These are phyloP conservation scores for Umbelopsis sp. DNA, from an alignment of 192 early-diverging fungal species.

Conservation along the genomic window DNA sequence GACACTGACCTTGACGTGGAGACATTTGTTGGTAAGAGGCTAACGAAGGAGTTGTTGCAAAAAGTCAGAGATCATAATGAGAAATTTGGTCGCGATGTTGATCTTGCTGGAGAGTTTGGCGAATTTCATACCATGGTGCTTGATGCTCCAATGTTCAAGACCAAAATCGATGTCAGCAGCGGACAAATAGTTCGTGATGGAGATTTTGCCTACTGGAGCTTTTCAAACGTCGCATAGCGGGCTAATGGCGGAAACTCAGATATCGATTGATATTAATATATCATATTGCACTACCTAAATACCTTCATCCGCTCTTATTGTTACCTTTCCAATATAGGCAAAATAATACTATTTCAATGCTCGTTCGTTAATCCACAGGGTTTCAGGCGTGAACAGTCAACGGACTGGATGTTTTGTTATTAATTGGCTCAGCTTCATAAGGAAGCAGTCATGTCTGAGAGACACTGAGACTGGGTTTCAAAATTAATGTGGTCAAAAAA, in stretches of 20 bases:
- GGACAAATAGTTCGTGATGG: slow-evolving; percentile 10
- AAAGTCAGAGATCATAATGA: slow-evolving; percentile 31
- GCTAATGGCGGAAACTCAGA: neutral
- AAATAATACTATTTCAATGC: no score
- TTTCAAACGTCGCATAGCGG: neutral
- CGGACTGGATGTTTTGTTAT: no score
- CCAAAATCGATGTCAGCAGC: neutral
- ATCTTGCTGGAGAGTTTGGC: slow-evolving; percentile 66
- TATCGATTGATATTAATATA: no score
- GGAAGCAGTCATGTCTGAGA: no score
- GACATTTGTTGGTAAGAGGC: slow-evolving; percentile 42
- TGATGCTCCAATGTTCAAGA: slow-evolving; percentile 53
- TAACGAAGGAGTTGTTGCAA: slow-evolving; percentile 46
- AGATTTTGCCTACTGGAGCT: slow-evolving; percentile 17
- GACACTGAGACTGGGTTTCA: neutral
- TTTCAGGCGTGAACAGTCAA: no score
- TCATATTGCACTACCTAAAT: no score
- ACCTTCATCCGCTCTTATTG: no score
- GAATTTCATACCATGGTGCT: slow-evolving; percentile 76
- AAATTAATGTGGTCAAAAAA: slow-evolving; percentile 1
- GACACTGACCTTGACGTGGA: slow-evolving; percentile 37
- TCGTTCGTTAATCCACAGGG: no score
- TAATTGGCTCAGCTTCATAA: no score
- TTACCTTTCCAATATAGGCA: no score
- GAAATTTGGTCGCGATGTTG: slow-evolving; percentile 45